These are phyloP conservation scores for Protomyces arabidopsidicola DNA, from an alignment of 1,139 yeast genomes.

Conservation along the genomic window DNA sequence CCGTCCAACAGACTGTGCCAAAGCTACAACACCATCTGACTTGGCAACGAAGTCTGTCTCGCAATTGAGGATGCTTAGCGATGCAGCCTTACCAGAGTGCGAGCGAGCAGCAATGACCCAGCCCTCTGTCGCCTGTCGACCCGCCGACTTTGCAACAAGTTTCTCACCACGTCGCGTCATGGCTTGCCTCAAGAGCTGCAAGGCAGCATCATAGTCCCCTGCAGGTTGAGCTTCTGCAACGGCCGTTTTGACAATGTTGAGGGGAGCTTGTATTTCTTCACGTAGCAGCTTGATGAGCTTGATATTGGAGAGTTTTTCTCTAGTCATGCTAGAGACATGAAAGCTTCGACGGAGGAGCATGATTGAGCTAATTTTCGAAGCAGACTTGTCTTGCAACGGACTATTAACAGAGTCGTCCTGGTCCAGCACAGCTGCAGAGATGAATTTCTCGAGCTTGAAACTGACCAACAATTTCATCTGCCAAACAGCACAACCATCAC, in stretches of 20 bases:
- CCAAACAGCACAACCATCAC: no score
- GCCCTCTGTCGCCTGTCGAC: conserved; percentile 27
- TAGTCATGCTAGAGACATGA: background rate
- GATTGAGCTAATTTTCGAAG: background rate
- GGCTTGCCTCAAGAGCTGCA: conserved; percentile 7
- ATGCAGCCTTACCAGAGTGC: background rate
- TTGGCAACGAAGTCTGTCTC: conserved; percentile 30
- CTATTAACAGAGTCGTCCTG: background rate
- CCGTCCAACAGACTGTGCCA: conserved; percentile 6
- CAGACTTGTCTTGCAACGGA: no score
- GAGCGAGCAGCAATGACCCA: conserved; percentile 24
- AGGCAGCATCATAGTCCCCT: conserved; percentile 23
- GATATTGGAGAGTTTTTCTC: conserved; percentile 4
- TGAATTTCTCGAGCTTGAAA: background rate
- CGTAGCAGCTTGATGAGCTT: conserved; percentile 26
- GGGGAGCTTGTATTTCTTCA: conserved; percentile 21
- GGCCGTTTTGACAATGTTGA: conserved; percentile 20
- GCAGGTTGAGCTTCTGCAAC: conserved; percentile 15
- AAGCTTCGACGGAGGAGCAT: background rate
- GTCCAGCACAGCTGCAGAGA: background rate
- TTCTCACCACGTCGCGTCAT: conserved; percentile 28
- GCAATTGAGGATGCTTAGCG: conserved; percentile 20
- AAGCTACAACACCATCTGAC: conserved; percentile 6
- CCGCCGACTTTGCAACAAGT: conserved; percentile 23
- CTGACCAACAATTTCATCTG: no score